phyloP scores from a whole-genome alignment of 1,139 yeast genomes.

The Pneumocystis canis region DNA sequence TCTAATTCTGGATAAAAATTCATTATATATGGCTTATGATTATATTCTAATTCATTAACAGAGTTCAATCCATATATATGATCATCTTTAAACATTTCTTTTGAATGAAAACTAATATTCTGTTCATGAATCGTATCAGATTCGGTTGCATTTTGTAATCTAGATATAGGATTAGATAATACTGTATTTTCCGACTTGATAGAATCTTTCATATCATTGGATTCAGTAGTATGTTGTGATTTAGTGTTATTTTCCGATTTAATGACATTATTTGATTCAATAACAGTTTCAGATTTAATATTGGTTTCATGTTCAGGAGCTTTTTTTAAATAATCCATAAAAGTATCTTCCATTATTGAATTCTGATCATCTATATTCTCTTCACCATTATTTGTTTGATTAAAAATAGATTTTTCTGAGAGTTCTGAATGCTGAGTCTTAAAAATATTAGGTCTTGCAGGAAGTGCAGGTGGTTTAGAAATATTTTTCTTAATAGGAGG shows the following conservation, averaged over 20 bases:
- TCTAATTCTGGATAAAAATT: neutral
- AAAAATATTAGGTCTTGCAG: neutral
- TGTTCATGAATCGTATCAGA: neutral
- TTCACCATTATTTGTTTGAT: neutral
- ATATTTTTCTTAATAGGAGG: neutral
- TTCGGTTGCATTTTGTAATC: neutral
- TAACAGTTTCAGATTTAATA: neutral
- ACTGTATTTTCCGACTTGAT: too few species aligned
- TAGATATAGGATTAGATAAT: too few species aligned
- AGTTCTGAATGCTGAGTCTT: neutral
- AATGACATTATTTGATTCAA: neutral
- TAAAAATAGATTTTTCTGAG: neutral
- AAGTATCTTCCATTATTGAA: neutral
- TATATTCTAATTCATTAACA: neutral
- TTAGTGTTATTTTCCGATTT: neutral
- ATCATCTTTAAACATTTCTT: too few species aligned
- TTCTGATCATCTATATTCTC: neutral
- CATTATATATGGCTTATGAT: too few species aligned
- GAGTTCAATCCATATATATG: too few species aligned
- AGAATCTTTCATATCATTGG: neutral
- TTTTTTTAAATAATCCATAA: neutral
- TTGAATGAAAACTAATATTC: too few species aligned
- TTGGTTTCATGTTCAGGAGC: neutral
- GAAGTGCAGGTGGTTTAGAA: neutral
- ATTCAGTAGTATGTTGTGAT: neutral